A percentile compares a stretch with the other conserved stretches of the same genome.
Evolutionary conservation across 495 filamentous ascomycete species (phyloP).

Genomic region (Immersiella caudata): DNA sequence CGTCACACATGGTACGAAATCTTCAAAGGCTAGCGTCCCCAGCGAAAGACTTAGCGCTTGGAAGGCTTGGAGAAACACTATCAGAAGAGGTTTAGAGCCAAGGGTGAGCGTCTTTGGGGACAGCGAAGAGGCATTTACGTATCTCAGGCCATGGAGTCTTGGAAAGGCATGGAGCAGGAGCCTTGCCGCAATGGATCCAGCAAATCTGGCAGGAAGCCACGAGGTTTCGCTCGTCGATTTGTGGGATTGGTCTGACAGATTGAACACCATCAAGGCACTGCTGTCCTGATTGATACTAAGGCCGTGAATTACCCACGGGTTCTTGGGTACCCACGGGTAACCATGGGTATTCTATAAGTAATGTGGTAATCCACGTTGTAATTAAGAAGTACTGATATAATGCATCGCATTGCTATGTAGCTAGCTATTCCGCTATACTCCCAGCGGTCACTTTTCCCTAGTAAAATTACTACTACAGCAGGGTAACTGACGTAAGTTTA

Average conservation of each 20-base stretch:
- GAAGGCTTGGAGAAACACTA: neutral
- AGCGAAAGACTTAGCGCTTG: neutral
- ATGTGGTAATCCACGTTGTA: no score
- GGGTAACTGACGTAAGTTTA: no score
- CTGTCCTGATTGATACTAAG: neutral
- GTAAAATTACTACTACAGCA: no score
- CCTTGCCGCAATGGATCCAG: neutral
- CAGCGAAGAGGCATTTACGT: neutral
- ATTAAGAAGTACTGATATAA: no score
- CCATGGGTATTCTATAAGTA: no score
- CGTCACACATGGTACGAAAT: neutral
- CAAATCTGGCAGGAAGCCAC: neutral
- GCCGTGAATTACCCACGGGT: neutral
- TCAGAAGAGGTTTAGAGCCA: neutral
- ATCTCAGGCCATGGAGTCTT: conserved; percentile 5
- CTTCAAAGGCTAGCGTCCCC: neutral
- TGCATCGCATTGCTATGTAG: no score
- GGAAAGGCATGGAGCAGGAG: conserved; percentile 3
- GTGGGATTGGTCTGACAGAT: conserved; percentile 13
- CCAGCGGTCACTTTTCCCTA: no score
- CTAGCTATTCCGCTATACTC: no score
- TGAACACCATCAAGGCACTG: conserved; percentile 3
- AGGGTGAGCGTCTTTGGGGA: neutral
- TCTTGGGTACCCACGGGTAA: no score
- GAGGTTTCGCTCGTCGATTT: neutral